Base-by-base conservation (phyloP, 177 flowering plant species). In the Vitis hybrid region DNA sequence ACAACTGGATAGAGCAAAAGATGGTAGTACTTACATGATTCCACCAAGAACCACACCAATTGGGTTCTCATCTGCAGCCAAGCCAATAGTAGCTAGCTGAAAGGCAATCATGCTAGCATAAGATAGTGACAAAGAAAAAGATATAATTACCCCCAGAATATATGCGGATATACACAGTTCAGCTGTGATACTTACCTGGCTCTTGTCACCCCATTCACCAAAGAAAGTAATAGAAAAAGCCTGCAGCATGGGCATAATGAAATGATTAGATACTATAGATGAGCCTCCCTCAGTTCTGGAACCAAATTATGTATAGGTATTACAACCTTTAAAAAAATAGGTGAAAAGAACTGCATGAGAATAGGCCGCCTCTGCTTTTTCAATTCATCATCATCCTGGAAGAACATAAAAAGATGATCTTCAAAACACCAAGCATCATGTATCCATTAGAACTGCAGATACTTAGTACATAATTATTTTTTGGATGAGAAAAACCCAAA, bases 191-290 rank as follows among this genome's bases (percentile, higher is more conserved):
- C 72, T 78, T 78, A 96, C 99, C 91, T 96, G 99, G 81, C 99
- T 96, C 81, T 87, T 96, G 82, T 96, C 99, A 81, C 99, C 99
- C 97, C 94, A 96, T 81, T 96, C 99, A 52, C 99, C 99, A 78
- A 96, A 96, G 76, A 96, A 96, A 8, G 92, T 96, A 67, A 96
- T 90, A 15, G 99, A 96, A 78, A 96, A 96, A 71, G 99, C 99
- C 98, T 96, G 84, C 75, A 82, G 6, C 69, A 72, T 35, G 15
- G 7, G 10, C n/a, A 71, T 2, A 14, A 67, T 27, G 40, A 59
- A 51, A 52, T 6, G 11, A 15, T 67, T 32, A 62, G n/a, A 2
- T 17, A 64, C 32, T 32, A 11, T 50, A 61, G 40, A 9, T 13
- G 12, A 18, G 13, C 54, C 3, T 18, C 52, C 52, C 12, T n/a